Evolutionary conservation across 2,329 filamentous ascomycete genomes (phyloP).

Genomic region (Scorias spongiosa): DNA sequence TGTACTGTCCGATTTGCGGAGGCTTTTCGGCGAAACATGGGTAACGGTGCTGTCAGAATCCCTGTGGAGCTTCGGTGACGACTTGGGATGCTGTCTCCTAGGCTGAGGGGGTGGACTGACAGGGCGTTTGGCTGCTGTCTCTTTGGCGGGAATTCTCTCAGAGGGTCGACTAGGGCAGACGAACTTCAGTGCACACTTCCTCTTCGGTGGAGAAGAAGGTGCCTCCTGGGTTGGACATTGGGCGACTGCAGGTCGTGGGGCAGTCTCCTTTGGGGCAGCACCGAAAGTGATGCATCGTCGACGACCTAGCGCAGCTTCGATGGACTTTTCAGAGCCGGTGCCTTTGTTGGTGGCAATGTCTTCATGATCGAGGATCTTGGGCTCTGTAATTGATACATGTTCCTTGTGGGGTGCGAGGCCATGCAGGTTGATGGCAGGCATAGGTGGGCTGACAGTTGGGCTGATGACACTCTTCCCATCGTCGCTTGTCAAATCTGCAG

Average conservation of each 20-base stretch:
- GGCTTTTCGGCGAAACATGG: conserved; percentile 30
- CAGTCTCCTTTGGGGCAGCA: conserved; percentile 51
- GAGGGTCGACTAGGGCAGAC: conserved; percentile 47
- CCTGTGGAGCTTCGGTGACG: conserved; percentile 22
- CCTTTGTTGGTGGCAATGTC: conserved; percentile 11
- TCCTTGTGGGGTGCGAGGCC: conserved; percentile 23
- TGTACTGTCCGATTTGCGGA: conserved; percentile 21
- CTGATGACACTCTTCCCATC: conserved; percentile 62
- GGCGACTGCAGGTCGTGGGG: conserved; percentile 26
- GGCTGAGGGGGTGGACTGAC: conserved; percentile 27
- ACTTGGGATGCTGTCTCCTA: neutral
- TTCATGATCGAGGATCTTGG: conserved; percentile 24
- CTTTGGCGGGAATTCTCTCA: conserved; percentile 16
- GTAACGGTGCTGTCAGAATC: conserved; percentile 36
- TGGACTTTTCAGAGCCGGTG: conserved; percentile 33
- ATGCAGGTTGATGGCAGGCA: conserved; percentile 39
- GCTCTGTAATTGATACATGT: conserved; percentile 23
- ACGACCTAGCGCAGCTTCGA: conserved; percentile 52
- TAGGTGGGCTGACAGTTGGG: conserved; percentile 72
- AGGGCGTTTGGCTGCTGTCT: conserved; percentile 18
- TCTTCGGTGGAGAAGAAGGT: conserved; percentile 29
- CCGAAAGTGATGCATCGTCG: conserved; percentile 90
- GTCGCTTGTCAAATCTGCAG: conserved; percentile 86
- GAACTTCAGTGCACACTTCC: conserved; percentile 56
- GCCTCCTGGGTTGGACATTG: conserved; percentile 17